Conservation (phyloP, 176 grass and related monocot species). For the Puccinellia tenuiflora region DNA sequence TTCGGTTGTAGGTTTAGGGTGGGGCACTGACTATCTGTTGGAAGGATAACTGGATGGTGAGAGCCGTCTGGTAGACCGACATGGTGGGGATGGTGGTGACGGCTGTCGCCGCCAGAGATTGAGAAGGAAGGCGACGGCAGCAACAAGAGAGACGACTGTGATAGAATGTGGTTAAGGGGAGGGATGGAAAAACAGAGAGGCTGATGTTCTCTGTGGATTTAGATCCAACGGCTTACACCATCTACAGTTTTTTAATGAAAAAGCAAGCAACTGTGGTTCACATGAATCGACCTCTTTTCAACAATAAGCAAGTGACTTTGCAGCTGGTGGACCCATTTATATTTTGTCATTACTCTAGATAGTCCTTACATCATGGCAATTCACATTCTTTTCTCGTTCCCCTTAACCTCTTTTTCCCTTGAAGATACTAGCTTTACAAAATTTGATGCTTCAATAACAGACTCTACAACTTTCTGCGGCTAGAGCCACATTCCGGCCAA, state of each 20-base stretch:
- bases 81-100: background rate
- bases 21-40: background rate
- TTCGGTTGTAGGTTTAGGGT: background rate
- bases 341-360: background rate
- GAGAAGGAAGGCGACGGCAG: background rate
- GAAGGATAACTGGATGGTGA: background rate
- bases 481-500: slow-evolving; percentile 57
- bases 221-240: background rate
- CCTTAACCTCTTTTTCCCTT: background rate
- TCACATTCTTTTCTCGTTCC: slow-evolving; percentile 4
- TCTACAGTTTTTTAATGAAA: background rate
- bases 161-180: background rate
- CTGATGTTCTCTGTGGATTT: background rate
- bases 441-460: slow-evolving; percentile 49
- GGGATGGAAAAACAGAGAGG: background rate
- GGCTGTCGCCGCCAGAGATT: background rate
- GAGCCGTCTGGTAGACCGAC: background rate
- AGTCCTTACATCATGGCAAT: slow-evolving; percentile 7
- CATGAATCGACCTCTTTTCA: background rate
- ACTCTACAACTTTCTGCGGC: slow-evolving; percentile 77
- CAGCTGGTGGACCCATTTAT: background rate
- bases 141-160: background rate
- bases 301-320: background rate
- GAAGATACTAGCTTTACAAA: slow-evolving; percentile 23
- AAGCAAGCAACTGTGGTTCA: background rate